Percentiles rank a stretch among this genome's conserved stretches.
phyloP scores from a whole-genome alignment of 331 rosid genomes.

The Cydonia oblonga region DNA sequence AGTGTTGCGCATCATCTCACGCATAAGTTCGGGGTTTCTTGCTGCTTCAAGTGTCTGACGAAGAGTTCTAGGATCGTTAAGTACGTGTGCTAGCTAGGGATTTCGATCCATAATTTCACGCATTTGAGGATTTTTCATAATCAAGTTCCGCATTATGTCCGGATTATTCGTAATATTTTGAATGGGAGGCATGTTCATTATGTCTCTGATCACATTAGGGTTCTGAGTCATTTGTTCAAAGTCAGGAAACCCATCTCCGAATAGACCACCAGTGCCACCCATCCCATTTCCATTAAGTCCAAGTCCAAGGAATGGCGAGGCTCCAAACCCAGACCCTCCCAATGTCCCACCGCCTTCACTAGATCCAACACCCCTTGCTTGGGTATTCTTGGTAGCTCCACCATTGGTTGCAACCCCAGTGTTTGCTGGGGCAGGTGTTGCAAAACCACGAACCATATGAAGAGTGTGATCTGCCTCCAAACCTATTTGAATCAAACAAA shows the following conservation, averaged over 20 bases:
- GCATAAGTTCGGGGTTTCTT: slow-evolving; percentile 84
- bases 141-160: slow-evolving; percentile 55
- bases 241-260: slow-evolving; percentile 52
- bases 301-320: slow-evolving; percentile 53
- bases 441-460: slow-evolving; percentile 68
- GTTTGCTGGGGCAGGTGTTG: slow-evolving; percentile 26
- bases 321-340: slow-evolving; percentile 49
- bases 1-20: slow-evolving; percentile 83
- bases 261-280: slow-evolving; percentile 40
- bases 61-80: slow-evolving; percentile 67
- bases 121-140: slow-evolving; percentile 77
- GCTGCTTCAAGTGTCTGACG: slow-evolving; percentile 82
- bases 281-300: slow-evolving; percentile 26
- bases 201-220: slow-evolving; percentile 55
- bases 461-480: slow-evolving; percentile 74
- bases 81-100: slow-evolving; percentile 67
- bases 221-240: slow-evolving; percentile 56
- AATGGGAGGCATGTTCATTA: slow-evolving; percentile 62
- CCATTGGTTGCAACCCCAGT: slow-evolving; percentile 31
- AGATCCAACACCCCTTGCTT: slow-evolving; percentile 33
- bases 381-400: slow-evolving; percentile 28
- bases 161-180: slow-evolving; percentile 58
- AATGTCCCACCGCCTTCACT: slow-evolving; percentile 38
- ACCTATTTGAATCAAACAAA: slow-evolving; percentile 25
- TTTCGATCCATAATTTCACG: slow-evolving; percentile 69